Conservation (phyloP, 176 grass and related monocot genomes). For the Carex pumila region DNA sequence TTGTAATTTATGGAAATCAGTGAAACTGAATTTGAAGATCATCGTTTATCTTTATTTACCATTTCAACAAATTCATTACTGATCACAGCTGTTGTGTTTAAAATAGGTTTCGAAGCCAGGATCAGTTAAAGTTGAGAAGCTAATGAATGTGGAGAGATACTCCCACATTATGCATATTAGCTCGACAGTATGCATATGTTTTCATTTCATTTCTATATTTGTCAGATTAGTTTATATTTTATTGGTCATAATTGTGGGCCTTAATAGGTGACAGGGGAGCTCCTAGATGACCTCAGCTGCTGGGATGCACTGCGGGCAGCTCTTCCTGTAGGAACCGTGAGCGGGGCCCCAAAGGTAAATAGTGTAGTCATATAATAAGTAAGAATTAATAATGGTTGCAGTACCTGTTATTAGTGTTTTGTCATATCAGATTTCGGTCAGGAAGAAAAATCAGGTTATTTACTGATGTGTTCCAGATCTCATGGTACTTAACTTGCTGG, state of each 20-base stretch:
- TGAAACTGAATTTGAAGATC: not conserved
- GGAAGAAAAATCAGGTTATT: not conserved
- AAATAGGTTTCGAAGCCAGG: conserved; percentile 74
- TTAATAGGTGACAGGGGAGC: conserved; percentile 69
- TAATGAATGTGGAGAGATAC: conserved; percentile 93
- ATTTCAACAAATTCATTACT: not conserved
- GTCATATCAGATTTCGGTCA: not conserved
- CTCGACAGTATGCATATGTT: conserved; percentile 48
- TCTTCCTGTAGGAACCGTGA: conserved; percentile 92
- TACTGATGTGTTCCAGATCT: not conserved
- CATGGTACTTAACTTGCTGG: not conserved
- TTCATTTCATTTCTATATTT: not conserved
- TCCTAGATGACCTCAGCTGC: conserved; percentile 70
- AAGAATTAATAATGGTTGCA: not conserved
- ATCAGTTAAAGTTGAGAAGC: conserved; percentile 75
- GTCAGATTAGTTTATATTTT: not conserved
- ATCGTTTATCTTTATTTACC: not conserved
- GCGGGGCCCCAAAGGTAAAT: conserved; percentile 91
- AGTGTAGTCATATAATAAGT: not conserved
- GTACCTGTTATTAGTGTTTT: not conserved
- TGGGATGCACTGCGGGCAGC: conserved; percentile 80
- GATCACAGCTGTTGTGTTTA: not conserved
- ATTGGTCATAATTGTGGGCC: not conserved
- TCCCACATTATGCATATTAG: conserved; percentile 97
- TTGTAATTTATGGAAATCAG: not conserved